These are phyloP conservation scores for Dioscorea zingiberensis DNA, from an alignment of 106 monocot genomes.

Conservation along the genomic window DNA sequence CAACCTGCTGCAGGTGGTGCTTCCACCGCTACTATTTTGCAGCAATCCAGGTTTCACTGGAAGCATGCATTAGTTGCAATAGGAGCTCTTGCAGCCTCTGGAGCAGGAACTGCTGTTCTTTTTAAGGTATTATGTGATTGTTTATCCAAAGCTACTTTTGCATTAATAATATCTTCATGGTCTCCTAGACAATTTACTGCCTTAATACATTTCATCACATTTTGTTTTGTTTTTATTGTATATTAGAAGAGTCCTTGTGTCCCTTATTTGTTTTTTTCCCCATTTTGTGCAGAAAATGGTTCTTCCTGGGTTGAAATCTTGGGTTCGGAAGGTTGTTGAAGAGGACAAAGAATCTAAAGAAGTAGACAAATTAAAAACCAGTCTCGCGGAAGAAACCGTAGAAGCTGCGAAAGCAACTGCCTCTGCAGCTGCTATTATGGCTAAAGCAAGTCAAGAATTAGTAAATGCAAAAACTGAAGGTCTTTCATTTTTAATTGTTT, in stretches of 20 bases:
- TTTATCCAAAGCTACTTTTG: background rate
- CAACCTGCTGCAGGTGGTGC: slow-evolving; percentile 27
- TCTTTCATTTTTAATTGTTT: slow-evolving; percentile 12
- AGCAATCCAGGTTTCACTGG: slow-evolving; percentile 53
- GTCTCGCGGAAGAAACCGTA: slow-evolving; percentile 57
- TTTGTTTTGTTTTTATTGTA: background rate
- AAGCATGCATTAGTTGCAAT: slow-evolving; percentile 59
- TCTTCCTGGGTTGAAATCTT: slow-evolving; percentile 75
- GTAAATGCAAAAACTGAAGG: slow-evolving; percentile 73
- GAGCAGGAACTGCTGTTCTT: slow-evolving; percentile 74
- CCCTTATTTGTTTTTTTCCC: background rate
- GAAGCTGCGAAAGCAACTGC: slow-evolving; percentile 86
- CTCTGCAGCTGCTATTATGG: slow-evolving; percentile 72
- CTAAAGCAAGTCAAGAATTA: slow-evolving; percentile 81
- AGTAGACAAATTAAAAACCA: slow-evolving; percentile 34
- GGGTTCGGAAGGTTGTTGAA: slow-evolving; percentile 61
- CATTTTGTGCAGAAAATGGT: slow-evolving; percentile 41
- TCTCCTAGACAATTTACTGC: background rate
- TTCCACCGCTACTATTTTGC: slow-evolving; percentile 16
- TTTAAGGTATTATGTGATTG: slow-evolving; percentile 53
- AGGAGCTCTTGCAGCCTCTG: slow-evolving; percentile 69
- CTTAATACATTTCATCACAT: background rate
- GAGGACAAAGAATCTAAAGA: slow-evolving; percentile 51
- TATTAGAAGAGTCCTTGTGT: background rate
- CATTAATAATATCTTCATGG: background rate